Conservation (phyloP, 106 monocot genomes). For the Apostasia ramifera region DNA sequence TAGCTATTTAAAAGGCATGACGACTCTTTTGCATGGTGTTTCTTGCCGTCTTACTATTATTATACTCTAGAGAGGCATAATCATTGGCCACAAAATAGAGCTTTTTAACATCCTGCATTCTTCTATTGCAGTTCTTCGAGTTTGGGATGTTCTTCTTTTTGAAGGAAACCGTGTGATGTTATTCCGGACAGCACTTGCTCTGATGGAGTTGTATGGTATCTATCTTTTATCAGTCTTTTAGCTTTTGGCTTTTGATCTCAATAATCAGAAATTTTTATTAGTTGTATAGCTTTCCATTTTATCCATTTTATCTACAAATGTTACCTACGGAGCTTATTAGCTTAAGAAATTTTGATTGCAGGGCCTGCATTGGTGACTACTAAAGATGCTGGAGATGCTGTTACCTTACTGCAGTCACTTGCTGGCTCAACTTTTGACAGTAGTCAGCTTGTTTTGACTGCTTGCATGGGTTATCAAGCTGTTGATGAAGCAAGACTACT, state of each 20-base stretch:
- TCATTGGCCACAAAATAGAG: constrained; percentile 2
- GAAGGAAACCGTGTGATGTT: constrained; percentile 90
- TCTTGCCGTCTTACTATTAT: neutral
- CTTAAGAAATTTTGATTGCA: constrained; percentile 12
- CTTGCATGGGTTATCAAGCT: constrained; percentile 79
- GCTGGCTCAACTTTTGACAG: constrained; percentile 98
- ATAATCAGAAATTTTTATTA: too few relatives aligned
- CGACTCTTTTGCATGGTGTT: neutral
- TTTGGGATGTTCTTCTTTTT: constrained; percentile 97
- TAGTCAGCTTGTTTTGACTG: constrained; percentile 92
- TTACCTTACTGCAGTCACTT: constrained; percentile 87
- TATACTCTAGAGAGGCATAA: neutral
- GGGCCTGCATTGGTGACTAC: constrained; percentile 94
- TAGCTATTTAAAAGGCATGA: too few relatives aligned
- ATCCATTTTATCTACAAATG: neutral
- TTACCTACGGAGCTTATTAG: neutral
- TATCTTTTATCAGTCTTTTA: too few relatives aligned
- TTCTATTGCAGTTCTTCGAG: constrained; percentile 69
- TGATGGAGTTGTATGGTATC: constrained; percentile 98
- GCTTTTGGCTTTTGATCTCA: too few relatives aligned
- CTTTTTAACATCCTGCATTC: neutral
- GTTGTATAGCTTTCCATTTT: too few relatives aligned
- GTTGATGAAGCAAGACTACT: constrained; percentile 64
- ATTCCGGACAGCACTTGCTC: constrained; percentile 84
- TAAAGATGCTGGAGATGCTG: constrained; percentile 94